These are phyloP conservation scores for Xylaria multiplex DNA, from an alignment of 2,329 filamentous ascomycete genomes.

Conservation along the genomic window DNA sequence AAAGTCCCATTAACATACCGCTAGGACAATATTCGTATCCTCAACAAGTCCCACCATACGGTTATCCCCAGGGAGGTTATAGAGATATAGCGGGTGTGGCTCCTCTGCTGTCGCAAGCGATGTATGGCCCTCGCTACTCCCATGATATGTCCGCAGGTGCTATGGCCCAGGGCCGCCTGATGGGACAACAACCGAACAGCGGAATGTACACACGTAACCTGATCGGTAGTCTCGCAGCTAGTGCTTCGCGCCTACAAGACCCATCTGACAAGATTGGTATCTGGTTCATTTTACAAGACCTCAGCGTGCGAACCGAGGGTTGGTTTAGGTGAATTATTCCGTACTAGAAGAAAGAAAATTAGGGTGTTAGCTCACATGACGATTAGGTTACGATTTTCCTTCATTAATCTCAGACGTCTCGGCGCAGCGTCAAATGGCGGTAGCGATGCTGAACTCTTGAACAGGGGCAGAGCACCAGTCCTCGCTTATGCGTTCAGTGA, in stretches of 20 bases:
- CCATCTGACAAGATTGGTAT: constrained; percentile 83
- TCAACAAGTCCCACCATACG: constrained; percentile 45
- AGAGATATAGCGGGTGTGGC: constrained; percentile 45
- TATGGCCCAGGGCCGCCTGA: constrained; percentile 48
- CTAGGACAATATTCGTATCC: constrained; percentile 45
- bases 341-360: not conserved
- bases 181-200: constrained; percentile 63
- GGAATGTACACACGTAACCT: constrained; percentile 96
- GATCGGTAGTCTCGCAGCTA: constrained; percentile 90
- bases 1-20: constrained; percentile 27
- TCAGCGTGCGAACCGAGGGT: constrained; percentile 93
- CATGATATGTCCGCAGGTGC: constrained; percentile 52
- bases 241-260: constrained; percentile 85
- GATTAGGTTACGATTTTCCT: constrained; percentile 71
- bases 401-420: constrained; percentile 81
- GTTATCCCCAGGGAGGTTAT: constrained; percentile 45
- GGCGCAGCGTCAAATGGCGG: constrained; percentile 50
- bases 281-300: constrained; percentile 96
- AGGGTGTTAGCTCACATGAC: constrained; percentile 27
- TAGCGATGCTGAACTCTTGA: constrained; percentile 63
- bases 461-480: constrained; percentile 80
- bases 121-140: constrained; percentile 48
- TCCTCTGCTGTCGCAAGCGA: constrained; percentile 47
- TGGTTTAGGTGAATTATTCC: constrained; percentile 76
- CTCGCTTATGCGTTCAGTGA: constrained; percentile 88